A percentile compares a stretch with the other conserved stretches of the same genome.
Conservation (phyloP, 2,329 filamentous ascomycete species). For the Paracoccidioides lutzii region DNA sequence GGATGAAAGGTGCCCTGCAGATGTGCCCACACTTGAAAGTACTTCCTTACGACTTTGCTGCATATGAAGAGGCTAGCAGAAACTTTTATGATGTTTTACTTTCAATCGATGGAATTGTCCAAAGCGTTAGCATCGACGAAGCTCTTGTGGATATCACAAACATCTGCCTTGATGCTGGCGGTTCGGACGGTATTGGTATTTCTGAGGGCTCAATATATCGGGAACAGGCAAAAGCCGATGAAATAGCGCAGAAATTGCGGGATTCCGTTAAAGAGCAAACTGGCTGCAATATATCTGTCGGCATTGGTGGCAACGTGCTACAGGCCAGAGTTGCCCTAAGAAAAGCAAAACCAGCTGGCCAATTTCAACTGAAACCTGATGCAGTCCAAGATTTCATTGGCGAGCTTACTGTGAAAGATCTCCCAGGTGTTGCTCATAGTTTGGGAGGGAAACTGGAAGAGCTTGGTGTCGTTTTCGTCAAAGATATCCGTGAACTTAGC, state of each 20-base stretch:
- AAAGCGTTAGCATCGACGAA: conserved; percentile 96
- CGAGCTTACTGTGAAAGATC: conserved; percentile 60
- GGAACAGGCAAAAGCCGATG: conserved; percentile 67
- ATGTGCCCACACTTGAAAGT: conserved; percentile 77
- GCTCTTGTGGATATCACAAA: conserved; percentile 73
- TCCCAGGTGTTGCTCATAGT: conserved; percentile 88
- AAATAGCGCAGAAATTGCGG: conserved; percentile 56
- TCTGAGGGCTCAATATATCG: conserved; percentile 58
- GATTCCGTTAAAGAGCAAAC: conserved; percentile 60
- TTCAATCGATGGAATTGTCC: conserved; percentile 65
- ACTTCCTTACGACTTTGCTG: conserved; percentile 88
- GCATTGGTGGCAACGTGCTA: conserved; percentile 81
- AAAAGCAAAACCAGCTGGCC: conserved; percentile 87
- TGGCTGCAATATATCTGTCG: conserved; percentile 78
- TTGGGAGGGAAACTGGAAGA: conserved; percentile 81
- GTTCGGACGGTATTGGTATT: conserved; percentile 51
- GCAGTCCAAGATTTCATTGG: conserved; percentile 65
- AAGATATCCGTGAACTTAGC: conserved; percentile 63
- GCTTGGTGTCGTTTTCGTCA: conserved; percentile 67
- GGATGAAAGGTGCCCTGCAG: conserved; percentile 85
- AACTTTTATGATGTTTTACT: conserved; percentile 80
- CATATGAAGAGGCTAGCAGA: conserved; percentile 81
- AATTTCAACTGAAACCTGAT: conserved; percentile 75
- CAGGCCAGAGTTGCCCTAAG: conserved; percentile 82
- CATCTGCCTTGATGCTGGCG: conserved; percentile 51